Conservation (phyloP, 768 basidiomycete genomes). For the Hydnomerulius pinastri region DNA sequence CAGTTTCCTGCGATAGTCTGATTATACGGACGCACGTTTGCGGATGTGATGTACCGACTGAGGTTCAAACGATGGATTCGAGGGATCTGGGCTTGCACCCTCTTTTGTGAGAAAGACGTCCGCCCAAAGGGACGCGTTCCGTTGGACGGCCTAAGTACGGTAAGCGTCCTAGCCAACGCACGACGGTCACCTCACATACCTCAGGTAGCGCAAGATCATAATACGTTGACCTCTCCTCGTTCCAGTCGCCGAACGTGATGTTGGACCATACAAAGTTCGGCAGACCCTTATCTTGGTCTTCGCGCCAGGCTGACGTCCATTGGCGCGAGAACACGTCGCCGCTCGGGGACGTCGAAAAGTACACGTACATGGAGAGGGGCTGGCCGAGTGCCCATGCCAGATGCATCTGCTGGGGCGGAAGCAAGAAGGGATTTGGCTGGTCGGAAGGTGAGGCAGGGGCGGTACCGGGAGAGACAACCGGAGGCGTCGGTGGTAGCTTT, state of each 20-base stretch:
- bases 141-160: constrained; percentile 60
- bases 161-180: constrained; percentile 7
- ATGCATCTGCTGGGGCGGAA: constrained; percentile 54
- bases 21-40: constrained; percentile 74
- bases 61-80: constrained; percentile 51
- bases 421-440: constrained; percentile 46
- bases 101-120: constrained; percentile 76
- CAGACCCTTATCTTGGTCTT: constrained; percentile 50
- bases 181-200: constrained; percentile 40
- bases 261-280: constrained; percentile 78
- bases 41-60: constrained; percentile 67
- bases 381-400: constrained; percentile 65
- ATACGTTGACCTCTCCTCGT: constrained; percentile 55
- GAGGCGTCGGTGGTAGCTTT: constrained; percentile 33
- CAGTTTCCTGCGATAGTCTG: constrained; percentile 1
- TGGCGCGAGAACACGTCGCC: constrained; percentile 60
- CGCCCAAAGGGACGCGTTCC: constrained; percentile 82
- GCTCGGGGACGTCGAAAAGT: constrained; percentile 66
- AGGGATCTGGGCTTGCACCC: constrained; percentile 65
- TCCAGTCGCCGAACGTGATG: constrained; percentile 77
- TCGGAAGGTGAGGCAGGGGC: constrained; percentile 13
- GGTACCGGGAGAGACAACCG: constrained; percentile 26
- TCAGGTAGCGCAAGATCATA: constrained; percentile 67
- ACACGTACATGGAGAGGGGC: constrained; percentile 69
- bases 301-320: constrained; percentile 51